Base-by-base conservation (phyloP, 352 stramenopile species). In the Globisporangium yorkense region DNA sequence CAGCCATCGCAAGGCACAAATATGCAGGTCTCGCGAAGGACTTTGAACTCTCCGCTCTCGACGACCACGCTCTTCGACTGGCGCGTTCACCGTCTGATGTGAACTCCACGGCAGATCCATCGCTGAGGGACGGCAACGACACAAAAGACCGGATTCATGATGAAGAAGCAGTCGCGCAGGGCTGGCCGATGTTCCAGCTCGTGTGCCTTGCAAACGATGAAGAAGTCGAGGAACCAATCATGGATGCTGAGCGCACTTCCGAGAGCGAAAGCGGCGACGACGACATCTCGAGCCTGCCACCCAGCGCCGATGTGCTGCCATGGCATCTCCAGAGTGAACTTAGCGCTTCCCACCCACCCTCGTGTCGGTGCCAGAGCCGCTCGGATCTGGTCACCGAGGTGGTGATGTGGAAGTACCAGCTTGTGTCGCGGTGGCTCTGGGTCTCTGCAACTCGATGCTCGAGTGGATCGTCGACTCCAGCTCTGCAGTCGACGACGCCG, bases 391-490 rank as follows among this genome's bases (percentile, higher is more conserved):
- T 62, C 39, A 57, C 53, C 0, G 67, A 40, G 0, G 20, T 10
- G 5, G 21, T n/a, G 1, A 65, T 66, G 48, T 61, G 69, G 51
- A 59, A 51, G 50, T 48, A 74, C 27, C 12, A 66, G 29, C 56
- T 67, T 35, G 37, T 83, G 4, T 63, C 59, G 6, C 58, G 50
- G 27, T 86, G 74, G 76, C 51, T 86, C 12, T 61, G 61, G 1
- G 33, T 52, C 15, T 58, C 47, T 10, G 62, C 57, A n/a, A 9
- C 12, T 29, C 33, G 33, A 7, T 33, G 24, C 37, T 10, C 13
- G 3, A 51, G 24, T 7, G 46, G 18, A 24, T 51, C 45, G 5
- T 5, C 20, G 8, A 15, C 27, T 10, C 10, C 24, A 27, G 24
- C 1, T 27, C 24, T 27, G 24, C 24, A 27, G 24, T 27, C 24